These are phyloP conservation scores for Rheum nobile DNA, from an alignment of 148 eudicot species.

Conservation along the genomic window DNA sequence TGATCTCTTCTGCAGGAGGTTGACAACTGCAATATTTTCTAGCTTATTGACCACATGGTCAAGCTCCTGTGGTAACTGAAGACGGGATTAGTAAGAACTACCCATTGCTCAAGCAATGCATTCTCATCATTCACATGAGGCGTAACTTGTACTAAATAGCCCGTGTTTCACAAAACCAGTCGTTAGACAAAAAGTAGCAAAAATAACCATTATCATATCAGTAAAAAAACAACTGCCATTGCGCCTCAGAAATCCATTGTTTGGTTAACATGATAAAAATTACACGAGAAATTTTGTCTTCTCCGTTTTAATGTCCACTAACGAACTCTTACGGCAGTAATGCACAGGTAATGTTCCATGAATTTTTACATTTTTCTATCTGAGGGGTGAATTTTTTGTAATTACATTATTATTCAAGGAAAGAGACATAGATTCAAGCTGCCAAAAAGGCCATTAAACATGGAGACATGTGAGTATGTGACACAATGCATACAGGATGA, in stretches of 20 bases:
- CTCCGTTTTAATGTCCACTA: neutral
- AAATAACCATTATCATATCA: neutral
- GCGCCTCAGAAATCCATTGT: neutral
- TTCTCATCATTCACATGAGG: neutral
- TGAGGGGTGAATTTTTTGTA: neutral
- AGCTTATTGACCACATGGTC: constrained; percentile 84
- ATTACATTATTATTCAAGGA: neutral
- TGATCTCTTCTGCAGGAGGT: constrained; percentile 68
- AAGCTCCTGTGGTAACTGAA: constrained; percentile 48
- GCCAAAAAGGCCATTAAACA: neutral
- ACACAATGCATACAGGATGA: neutral
- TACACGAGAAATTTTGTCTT: neutral
- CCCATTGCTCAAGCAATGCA: neutral
- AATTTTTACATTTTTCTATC: neutral
- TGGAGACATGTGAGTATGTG: neutral
- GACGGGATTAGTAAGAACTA: neutral
- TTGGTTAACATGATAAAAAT: neutral
- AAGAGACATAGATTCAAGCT: neutral
- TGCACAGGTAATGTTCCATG: neutral
- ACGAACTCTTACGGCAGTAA: too few species aligned
- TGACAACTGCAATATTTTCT: constrained; percentile 81
- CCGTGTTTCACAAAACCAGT: neutral
- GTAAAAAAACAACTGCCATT: neutral
- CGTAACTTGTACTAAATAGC: neutral
- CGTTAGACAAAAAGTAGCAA: neutral